phyloP scores from a whole-genome alignment of 441 rosid species.

The Melastoma candidum region DNA sequence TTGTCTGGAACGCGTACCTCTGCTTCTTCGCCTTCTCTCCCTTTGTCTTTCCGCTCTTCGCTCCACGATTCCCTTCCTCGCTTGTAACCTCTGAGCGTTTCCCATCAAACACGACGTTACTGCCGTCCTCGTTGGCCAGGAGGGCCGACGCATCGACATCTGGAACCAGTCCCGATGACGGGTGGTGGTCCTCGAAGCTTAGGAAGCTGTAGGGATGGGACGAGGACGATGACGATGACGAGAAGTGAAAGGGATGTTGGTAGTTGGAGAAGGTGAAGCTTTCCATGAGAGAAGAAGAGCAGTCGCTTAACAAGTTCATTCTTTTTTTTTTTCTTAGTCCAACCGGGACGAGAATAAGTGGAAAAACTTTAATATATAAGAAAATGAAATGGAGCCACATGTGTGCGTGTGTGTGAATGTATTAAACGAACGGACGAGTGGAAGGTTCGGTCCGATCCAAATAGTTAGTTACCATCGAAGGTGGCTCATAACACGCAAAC shows the following conservation, averaged over 20 bases:
- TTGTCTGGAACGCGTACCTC: slow-evolving; percentile 45
- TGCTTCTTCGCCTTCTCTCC: slow-evolving; percentile 29
- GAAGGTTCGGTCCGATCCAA: no score
- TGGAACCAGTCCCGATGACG: slow-evolving; percentile 16
- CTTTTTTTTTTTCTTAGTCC: no score
- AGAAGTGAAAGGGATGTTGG: slow-evolving; percentile 19
- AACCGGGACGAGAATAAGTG: slow-evolving; percentile 1
- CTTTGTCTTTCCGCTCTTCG: slow-evolving; percentile 15
- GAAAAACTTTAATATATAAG: background rate
- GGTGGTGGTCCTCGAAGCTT: slow-evolving; percentile 5
- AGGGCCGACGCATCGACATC: slow-evolving; percentile 9
- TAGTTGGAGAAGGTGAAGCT: slow-evolving; percentile 9
- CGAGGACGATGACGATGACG: slow-evolving; percentile 10
- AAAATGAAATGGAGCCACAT: no score
- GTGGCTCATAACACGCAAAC: no score
- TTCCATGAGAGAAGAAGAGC: slow-evolving; percentile 18
- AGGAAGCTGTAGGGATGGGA: slow-evolving; percentile 13
- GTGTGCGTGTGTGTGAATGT: no score
- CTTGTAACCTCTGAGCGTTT: background rate
- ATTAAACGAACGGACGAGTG: no score
- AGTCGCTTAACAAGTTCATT: background rate
- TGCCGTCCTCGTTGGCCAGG: background rate
- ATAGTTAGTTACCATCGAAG: no score
- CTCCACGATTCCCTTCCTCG: background rate
- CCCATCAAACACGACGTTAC: background rate